Evolutionary conservation across 441 rosid genomes (phyloP).

Genomic region (Pelargonium cotyledonis): DNA sequence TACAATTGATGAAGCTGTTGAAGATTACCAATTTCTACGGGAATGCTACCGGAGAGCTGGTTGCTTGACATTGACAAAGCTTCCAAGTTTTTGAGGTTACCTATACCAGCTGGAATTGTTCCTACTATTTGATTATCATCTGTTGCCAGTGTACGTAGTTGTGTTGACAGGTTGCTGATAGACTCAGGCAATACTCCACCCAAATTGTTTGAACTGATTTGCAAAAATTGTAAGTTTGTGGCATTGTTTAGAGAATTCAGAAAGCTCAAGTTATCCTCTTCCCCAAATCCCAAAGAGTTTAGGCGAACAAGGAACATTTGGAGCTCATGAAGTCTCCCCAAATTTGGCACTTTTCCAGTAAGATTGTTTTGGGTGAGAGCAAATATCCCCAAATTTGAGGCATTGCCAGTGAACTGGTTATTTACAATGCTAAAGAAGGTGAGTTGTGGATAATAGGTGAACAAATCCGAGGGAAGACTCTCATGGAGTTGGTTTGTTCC

Average conservation of each 20-base stretch:
- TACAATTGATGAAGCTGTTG: not conserved
- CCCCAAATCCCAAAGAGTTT: constrained; percentile 20
- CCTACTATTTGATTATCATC: constrained; percentile 9
- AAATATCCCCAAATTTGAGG: constrained; percentile 5
- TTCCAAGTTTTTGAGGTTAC: constrained; percentile 10
- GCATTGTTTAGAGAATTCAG: constrained; percentile 21
- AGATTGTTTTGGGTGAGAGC: not conserved
- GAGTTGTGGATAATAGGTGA: constrained; percentile 14
- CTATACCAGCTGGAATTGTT: constrained; percentile 4
- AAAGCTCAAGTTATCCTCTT: constrained; percentile 16
- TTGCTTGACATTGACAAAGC: too few relatives aligned
- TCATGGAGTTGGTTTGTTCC: constrained; percentile 16
- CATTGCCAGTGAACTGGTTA: constrained; percentile 22
- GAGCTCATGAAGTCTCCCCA: constrained; percentile 2
- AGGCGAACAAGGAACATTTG: not conserved
- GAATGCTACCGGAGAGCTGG: too few relatives aligned
- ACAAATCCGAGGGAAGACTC: constrained; percentile 16
- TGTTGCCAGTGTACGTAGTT: not conserved
- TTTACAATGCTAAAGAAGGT: not conserved
- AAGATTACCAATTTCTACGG: too few relatives aligned
- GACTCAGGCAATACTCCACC: constrained; percentile 21
- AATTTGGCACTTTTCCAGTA: constrained; percentile 11
- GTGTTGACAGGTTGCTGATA: constrained; percentile 18
- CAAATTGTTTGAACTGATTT: not conserved
- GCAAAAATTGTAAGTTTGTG: not conserved